These are phyloP conservation scores for Solanum medicagineum DNA, from an alignment of 257 asterid species.

Conservation along the genomic window DNA sequence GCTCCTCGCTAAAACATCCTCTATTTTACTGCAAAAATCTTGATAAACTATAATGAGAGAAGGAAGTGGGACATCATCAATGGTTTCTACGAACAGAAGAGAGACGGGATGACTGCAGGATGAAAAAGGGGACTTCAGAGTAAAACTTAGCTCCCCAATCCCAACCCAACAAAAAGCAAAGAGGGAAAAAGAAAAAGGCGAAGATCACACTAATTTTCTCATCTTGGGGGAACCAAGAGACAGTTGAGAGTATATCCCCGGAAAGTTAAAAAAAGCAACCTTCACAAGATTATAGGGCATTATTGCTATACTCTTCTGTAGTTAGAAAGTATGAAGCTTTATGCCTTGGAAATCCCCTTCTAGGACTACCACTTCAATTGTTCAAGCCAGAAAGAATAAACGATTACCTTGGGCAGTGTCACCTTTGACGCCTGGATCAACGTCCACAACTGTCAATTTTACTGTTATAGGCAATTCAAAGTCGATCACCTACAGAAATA, in stretches of 20 bases:
- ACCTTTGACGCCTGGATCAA: conserved; percentile 90
- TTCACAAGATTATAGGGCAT: background rate
- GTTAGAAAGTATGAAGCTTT: background rate
- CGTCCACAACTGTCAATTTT: conserved; percentile 78
- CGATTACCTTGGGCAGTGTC: conserved; percentile 94
- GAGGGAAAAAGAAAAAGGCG: background rate
- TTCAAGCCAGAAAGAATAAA: background rate
- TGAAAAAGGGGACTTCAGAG: background rate
- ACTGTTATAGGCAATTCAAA: conserved; percentile 90
- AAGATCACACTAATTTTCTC: background rate
- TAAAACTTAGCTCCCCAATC: background rate
- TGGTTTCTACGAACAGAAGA: background rate
- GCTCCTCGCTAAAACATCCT: background rate
- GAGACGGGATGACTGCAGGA: background rate
- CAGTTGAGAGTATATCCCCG: background rate
- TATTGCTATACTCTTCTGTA: background rate
- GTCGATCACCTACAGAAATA: conserved; percentile 61
- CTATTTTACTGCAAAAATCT: background rate
- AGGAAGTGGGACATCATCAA: background rate
- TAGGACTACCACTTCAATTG: background rate
- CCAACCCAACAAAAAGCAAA: background rate
- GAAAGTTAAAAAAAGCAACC: background rate
- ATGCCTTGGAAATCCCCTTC: background rate
- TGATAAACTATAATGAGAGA: background rate
- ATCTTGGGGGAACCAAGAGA: background rate